phyloP scores from a whole-genome alignment of 139 green algal species.

The Coelastrella sp. region DNA sequence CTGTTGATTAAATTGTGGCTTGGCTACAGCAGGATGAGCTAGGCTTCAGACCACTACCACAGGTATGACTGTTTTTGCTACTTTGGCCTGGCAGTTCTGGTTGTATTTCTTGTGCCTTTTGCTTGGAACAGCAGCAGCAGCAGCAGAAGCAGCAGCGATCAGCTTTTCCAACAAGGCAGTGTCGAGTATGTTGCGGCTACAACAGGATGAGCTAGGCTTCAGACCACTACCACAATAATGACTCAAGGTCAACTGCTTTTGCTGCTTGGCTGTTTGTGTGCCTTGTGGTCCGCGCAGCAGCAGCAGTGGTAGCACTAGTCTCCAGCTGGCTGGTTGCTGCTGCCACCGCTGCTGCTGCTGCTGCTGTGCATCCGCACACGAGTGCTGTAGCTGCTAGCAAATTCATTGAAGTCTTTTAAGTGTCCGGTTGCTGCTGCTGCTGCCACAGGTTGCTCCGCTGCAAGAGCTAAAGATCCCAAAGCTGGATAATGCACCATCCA shows the following conservation, averaged over 20 bases:
- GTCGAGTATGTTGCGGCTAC: constrained; percentile 65
- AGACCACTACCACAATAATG: neutral
- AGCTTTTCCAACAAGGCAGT: constrained; percentile 17
- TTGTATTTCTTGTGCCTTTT: too few relatives aligned
- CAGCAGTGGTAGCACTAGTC: too few relatives aligned
- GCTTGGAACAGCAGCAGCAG: neutral
- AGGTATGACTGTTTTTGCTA: neutral
- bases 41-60: constrained; percentile 51
- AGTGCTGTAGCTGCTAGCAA: too few relatives aligned
- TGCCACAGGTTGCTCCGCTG: too few relatives aligned
- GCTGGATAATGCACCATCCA: too few relatives aligned
- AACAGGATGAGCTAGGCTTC: constrained; percentile 77
- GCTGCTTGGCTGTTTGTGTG: too few relatives aligned
- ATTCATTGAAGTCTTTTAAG: too few relatives aligned
- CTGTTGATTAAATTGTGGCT: constrained; percentile 52
- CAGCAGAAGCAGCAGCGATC: neutral
- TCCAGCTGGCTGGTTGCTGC: neutral
- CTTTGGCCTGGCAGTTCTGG: neutral
- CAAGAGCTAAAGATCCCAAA: too few relatives aligned
- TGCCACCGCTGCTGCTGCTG: neutral
- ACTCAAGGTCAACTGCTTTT: too few relatives aligned
- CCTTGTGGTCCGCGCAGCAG: too few relatives aligned
- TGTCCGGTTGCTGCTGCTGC: neutral
- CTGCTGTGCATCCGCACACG: constrained; percentile 49
- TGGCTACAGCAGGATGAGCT: constrained; percentile 79